Base-by-base conservation (phyloP, 176 grass and related monocot species). In the Aegilops tauschii region DNA sequence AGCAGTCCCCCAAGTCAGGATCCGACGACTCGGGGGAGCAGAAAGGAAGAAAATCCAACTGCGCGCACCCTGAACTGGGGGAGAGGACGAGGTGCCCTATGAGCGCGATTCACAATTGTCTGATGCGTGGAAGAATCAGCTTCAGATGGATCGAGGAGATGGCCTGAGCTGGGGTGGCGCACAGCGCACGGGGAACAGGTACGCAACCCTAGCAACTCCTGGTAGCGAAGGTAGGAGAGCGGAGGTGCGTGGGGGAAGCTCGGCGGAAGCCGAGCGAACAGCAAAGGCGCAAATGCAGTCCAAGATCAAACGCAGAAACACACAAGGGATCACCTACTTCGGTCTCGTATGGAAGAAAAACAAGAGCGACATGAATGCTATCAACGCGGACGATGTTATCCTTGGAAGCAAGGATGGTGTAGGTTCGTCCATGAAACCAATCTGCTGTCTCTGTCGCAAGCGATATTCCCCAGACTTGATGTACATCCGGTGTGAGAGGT, bases 401-500 rank as follows among this genome's bases (percentile, higher is more conserved):
- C 47, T 86, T 34, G 90, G 85, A 86, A 77, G 85, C 58, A 78
- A 86, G 18, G 66, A 84, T 61, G 88, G 83, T 21, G 72, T 65
- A 39, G 83, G 28, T 76, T 66, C 66, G 27, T 50, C 79, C 7
- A 87, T 18, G 61, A 82, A 78, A 32, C 88, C 90, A 66, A 66
- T 68, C 56, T 95, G 93, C 56, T 90, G 67, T 61, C 79, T 95
- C 42, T 95, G 93, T 69, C 37, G 77, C 31, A 88, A 66, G 42
- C 88, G 90, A 69, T 90, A 95, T 80, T 65, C 68, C 68, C 69
- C 90, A 16, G 80, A 79, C 10, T 61, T 88, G 79, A 90, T 93
- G 79, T 95, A 95, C 76, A 79, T 95, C 73, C 70, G 86, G 44
- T 90, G 90, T 49, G 88, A 95, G 75, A 88, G 81, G 35, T 91